These are phyloP conservation scores for Dictyostelium capitatum DNA, from an alignment of 78 protist genomes.

Conservation along the genomic window DNA sequence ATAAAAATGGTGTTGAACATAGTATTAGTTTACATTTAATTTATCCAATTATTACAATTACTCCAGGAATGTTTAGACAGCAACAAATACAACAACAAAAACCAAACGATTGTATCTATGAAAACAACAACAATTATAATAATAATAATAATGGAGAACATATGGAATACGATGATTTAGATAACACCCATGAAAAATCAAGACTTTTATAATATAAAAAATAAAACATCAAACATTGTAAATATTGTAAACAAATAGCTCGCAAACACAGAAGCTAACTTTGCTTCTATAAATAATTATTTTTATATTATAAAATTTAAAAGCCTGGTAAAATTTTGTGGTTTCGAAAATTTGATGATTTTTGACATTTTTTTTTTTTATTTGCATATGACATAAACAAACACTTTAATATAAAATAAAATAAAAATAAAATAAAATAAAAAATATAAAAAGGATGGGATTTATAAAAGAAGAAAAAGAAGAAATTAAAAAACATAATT, in stretches of 20 bases:
- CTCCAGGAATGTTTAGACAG: not conserved
- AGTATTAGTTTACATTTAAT: slow-evolving; percentile 1
- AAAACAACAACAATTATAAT: not conserved
- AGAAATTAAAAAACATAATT: too few relatives aligned
- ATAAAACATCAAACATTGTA: not conserved
- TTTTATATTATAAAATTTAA: too few relatives aligned
- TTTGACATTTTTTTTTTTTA: too few relatives aligned
- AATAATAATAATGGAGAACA: not conserved
- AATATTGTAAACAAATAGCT: not conserved
- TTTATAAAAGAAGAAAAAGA: too few relatives aligned
- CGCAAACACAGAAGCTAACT: too few relatives aligned
- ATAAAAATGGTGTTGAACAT: not conserved
- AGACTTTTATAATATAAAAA: not conserved
- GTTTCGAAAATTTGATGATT: too few relatives aligned
- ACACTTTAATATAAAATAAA: too few relatives aligned
- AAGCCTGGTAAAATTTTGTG: too few relatives aligned
- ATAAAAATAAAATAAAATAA: too few relatives aligned
- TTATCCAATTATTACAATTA: not conserved
- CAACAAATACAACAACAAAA: not conserved
- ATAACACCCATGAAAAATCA: not conserved
- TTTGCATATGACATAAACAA: too few relatives aligned
- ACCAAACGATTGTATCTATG: not conserved
- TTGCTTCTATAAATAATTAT: too few relatives aligned
- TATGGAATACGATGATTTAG: not conserved
- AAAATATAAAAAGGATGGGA: too few relatives aligned